These are phyloP conservation scores for Penicillium carneum DNA, from an alignment of 2,329 filamentous ascomycete species.

Conservation along the genomic window DNA sequence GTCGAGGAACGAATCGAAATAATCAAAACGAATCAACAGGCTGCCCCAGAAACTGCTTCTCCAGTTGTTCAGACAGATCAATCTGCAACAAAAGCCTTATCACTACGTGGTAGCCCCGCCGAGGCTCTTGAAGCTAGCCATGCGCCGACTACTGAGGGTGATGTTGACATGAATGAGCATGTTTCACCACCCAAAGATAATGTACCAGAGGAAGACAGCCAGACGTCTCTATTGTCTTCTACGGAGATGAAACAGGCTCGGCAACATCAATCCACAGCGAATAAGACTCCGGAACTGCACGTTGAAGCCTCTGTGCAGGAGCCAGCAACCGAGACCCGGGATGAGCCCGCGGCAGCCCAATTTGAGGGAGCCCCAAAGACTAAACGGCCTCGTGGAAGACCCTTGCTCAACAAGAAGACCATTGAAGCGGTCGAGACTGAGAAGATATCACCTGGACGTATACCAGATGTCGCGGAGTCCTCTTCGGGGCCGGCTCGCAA, in stretches of 20 bases:
- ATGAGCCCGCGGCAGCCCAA: background rate
- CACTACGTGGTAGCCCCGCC: background rate
- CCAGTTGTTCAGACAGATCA: background rate
- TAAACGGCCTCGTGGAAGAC: constrained; percentile 19
- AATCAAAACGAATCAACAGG: background rate
- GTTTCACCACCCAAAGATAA: background rate
- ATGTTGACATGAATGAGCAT: background rate
- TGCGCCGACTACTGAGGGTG: background rate
- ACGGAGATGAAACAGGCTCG: background rate
- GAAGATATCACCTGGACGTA: background rate
- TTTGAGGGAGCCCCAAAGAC: constrained; percentile 5
- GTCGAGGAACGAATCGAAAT: background rate
- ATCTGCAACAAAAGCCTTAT: background rate
- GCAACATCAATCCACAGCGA: background rate
- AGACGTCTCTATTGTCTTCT: background rate
- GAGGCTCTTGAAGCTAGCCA: background rate
- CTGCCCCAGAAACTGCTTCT: background rate
- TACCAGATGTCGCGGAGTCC: constrained; percentile 9
- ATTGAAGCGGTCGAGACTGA: constrained; percentile 1
- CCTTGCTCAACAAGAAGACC: constrained; percentile 7
- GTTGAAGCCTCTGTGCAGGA: background rate
- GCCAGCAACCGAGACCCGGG: background rate
- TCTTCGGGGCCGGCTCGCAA: constrained; percentile 14
- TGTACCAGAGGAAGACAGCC: background rate
- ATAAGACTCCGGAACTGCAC: background rate